Evolutionary conservation across 1,139 yeast genomes (phyloP), one percentile per base, ranked within the genome.

Genomic region (Protomyces lactucae-debilis): DNA sequence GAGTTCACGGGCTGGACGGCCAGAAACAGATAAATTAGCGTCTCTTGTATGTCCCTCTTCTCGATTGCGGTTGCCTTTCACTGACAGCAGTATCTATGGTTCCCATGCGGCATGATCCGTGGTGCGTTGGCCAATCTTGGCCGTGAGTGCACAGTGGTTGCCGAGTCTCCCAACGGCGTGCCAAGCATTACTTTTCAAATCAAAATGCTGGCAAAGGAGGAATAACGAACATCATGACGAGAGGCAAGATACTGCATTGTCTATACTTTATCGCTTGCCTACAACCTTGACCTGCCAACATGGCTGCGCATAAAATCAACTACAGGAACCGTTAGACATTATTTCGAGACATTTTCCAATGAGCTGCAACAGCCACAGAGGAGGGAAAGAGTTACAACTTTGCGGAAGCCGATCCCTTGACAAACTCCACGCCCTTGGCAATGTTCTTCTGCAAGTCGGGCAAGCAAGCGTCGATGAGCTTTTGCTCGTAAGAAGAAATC

Each of bases 401-500:
- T 60, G 64, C 43, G 23, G 55, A 54, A 21, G 60, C 46, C 16
- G 57, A 21, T 35, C 48, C 46, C 39, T 36, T 55, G 43, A 64
- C 66, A 52, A 64, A 64, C 8, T 37, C 52, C 36, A 60, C 65
- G 45, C 95, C 95, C 84, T 88, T 88, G 72, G 80, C 84, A 72
- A 84, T 84, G 81, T 83, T 83, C 78, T 81, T 83, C 78, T 77
- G 78, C 66, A 78, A 74, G 69, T 77, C 80, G 55, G 69, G 76
- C 75, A 76, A 76, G 71, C 77, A 75, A 52, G 75, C 75, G 53
- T 72, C 79, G 72, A 86, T 82, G 77, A 87, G 86, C 77, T 82
- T 82, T 73, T 83, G 75, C 81, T 93, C 89, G 76, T 95, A 91
- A 71, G 86, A 95, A 79, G 86, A 86, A 71, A 96, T 88, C 73